Evolutionary conservation across 2,329 filamentous ascomycete species (phyloP).

Genomic region (Lasiodiplodia hormozganensis): DNA sequence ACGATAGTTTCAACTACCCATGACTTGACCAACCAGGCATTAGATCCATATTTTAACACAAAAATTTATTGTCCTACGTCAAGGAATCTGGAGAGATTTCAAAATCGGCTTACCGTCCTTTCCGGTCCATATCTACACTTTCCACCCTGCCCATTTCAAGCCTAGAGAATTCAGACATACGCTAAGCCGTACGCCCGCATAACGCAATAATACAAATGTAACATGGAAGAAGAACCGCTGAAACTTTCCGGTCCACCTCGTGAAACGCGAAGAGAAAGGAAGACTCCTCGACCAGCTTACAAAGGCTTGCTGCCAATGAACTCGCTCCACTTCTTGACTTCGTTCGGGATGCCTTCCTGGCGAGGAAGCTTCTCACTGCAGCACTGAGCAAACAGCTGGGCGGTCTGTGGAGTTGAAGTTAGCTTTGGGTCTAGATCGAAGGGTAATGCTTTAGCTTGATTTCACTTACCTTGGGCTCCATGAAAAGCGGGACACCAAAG

Average conservation of each 20-base stretch:
- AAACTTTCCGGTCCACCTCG: background rate
- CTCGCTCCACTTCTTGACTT: constrained; percentile 94
- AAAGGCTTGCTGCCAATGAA: constrained; percentile 71
- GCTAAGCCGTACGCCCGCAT: constrained; percentile 8
- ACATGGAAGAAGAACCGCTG: background rate
- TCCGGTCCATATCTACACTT: constrained; percentile 2
- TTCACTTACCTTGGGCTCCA: constrained; percentile 88
- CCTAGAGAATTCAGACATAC: background rate
- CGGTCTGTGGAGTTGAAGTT: constrained; percentile 67
- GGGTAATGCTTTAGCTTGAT: background rate
- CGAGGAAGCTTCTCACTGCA: constrained; percentile 96
- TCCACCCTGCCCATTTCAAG: background rate
- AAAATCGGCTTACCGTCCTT: background rate
- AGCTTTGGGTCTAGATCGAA: background rate
- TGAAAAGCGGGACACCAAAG: constrained; percentile 96
- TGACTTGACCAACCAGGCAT: background rate
- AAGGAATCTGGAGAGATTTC: background rate
- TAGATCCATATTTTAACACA: background rate
- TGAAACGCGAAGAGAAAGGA: background rate
- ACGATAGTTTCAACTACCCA: too few relatives aligned
- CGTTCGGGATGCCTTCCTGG: constrained; percentile 83
- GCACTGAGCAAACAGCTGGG: constrained; percentile 93
- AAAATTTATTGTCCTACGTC: background rate
- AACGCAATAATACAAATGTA: constrained; percentile 17
- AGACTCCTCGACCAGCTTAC: background rate